Base-by-base conservation (phyloP, 1,284 basidiomycete species). In the Ustilago crameri region DNA sequence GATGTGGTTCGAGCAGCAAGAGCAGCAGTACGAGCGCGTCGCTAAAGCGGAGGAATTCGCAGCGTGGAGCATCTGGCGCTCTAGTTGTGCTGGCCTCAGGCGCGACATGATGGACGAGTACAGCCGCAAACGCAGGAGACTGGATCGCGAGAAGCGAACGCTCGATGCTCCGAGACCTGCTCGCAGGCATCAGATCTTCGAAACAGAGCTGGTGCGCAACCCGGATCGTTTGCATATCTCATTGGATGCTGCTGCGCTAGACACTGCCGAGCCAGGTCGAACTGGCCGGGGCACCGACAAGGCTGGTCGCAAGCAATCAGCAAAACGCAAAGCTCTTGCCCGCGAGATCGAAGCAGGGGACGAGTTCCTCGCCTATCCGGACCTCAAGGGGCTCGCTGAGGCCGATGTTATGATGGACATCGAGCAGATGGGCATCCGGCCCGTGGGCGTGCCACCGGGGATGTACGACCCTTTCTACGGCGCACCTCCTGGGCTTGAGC, bases 61-160 rank as follows among this genome's bases (percentile, higher is more conserved):
- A 0, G 87, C 88, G 17, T 88, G 88, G 67, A 89, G 90, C 74
- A 87, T 89, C 43, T 86, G 87, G 49, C 89, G 88, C 4, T 72
- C 71, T 3, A 67, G 60, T 50, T 74, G 62, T 24, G 63, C 67
- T 3, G 45, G 48, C 45, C 84, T 93, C n/a, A 90, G 93, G 71
- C 89, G 87, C 0, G 88, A 90, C 17, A 90, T 93, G 90, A 89
- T 93, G 51, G 88, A 92, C 0, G 92, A 93, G 71, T 88, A 89
- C 15, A 92, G 91, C 73, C 86, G 91, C 62, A 93, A 93, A 82
- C 87, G 91, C 50, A 86, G 93, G 38, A 87, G 87, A 51, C 83
- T 95, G 26, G 93, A 95, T 80, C 87, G 93, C 57, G 93, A 94
- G 59, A 88, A 91, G 69, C 87, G 92, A 54, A 86, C 87, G 0